A percentile compares a stretch with the other conserved stretches of the same genome.
Conservation (phyloP, 1,139 yeast species). For the Hemisphaericaspora xylofermentans region DNA sequence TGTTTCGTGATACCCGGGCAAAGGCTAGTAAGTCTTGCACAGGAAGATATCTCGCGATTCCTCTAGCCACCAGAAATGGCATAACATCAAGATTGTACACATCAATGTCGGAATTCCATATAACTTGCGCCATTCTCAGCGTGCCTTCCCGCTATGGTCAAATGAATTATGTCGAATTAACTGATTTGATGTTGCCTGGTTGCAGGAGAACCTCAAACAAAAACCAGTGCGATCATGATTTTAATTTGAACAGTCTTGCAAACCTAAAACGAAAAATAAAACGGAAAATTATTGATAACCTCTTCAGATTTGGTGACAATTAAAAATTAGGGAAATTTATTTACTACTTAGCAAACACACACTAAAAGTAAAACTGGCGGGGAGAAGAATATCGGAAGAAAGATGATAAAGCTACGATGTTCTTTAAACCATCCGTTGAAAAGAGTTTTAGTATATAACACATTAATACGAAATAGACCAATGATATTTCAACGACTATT, state of each 20-base stretch:
- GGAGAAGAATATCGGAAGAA: neutral
- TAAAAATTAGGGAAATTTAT: no score
- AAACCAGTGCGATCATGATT: no score
- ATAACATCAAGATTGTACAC: constrained; percentile 45
- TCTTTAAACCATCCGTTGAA: neutral
- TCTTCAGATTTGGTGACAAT: no score
- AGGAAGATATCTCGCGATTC: constrained; percentile 35
- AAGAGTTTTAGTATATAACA: constrained; percentile 5
- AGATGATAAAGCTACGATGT: constrained; percentile 6
- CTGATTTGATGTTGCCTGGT: neutral
- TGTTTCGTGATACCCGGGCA: constrained; percentile 37
- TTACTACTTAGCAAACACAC: no score
- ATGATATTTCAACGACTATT: constrained; percentile 4
- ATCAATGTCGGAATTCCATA: constrained; percentile 51
- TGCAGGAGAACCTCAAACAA: no score
- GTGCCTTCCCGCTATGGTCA: neutral
- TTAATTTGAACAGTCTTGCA: no score
- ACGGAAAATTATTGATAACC: no score
- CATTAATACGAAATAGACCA: constrained; percentile 9
- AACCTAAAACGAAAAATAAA: no score
- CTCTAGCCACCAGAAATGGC: constrained; percentile 38
- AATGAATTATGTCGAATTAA: no score
- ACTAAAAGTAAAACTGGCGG: neutral
- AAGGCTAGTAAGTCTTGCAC: constrained; percentile 39
- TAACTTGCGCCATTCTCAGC: constrained; percentile 41